Base-by-base conservation (phyloP, 441 rosid species). In the Capsella rubella region DNA sequence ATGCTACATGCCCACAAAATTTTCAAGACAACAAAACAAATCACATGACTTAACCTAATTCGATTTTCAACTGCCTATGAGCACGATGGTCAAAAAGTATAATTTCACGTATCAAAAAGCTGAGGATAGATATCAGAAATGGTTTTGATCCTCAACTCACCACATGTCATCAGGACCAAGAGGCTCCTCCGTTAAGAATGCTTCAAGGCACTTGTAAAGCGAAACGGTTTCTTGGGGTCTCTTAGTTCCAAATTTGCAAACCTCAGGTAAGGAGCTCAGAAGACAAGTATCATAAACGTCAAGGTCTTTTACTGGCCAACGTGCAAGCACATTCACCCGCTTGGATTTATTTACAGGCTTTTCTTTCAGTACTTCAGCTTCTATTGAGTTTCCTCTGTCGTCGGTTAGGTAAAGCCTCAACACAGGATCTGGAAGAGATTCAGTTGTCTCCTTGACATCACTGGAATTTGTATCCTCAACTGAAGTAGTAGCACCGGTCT, bases 141-240 rank as follows among this genome's bases (percentile, higher is more conserved):
- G 45, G 57, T 27, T 35, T 50, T 64, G 50, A 46, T 14, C 12
- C 9, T 57, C 70, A 59, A 89, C 96, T 87, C 63, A 90, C 96
- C 93, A 88, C 96, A 88, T 90, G 82, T 90, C 96, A 67, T 90
- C 93, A 37, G 91, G 96, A 78, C 96, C 96, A 77, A 90, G 90
- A 13, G 96, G 96, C 86, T 90, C 96, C 76, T 90, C 91, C 25
- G 72, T 88, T 80, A 90, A 81, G 87, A 90, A 90, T 64, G 96
- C 91, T 83, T 88, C 90, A 67, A 90, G 91, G 82, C 93, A 90
- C 71, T 84, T 88, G 79, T 85, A 88, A 70, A 90, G 80, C 46
- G 91, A 85, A 71, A 84, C 87, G 13, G 91, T 64, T 77, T 88
- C 91, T 73, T 87, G 89, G 66, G 93, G 80, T 77, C 76, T 85